Evolutionary conservation across 352 stramenopile species (phyloP), one percentile per base, ranked within the genome.

Genomic region (Hyaloperonospora arabidopsidis): DNA sequence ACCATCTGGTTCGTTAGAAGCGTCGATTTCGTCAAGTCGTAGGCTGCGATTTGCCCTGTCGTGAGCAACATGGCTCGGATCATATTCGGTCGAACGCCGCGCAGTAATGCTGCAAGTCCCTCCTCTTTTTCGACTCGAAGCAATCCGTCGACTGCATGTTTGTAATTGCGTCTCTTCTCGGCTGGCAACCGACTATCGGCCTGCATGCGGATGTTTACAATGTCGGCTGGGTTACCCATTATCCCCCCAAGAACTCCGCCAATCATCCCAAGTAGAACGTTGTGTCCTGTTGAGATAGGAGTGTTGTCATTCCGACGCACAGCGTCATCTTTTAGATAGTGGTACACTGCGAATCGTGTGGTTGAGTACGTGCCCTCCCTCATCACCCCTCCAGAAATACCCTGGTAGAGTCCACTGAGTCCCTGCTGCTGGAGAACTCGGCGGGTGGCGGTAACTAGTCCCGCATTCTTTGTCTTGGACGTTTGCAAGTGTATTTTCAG

Each of bases 201-300:
- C 56, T 89, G 81, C 79, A 92, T 89, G 52, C 81, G 81, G 54
- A 89, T 85, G 63, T 89, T 92, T 43, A 89, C 81, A 34, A 92
- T 89, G 38, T 89, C 81, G 12, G 81, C 81, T 0, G 79, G 81
- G 38, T 92, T 89, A 12, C 81, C 81, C 5, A 87, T 65, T 2
- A 74, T 70, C 8, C 79, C 81, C 46, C 81, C 81, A 15, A 92
- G 45, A 3, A 84, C 76, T 34, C 81, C 81, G 21, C 81, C 81
- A 0, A 67, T 59, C 69, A 92, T 86, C 14, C 79, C 80, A 18
- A 92, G 64, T 17, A 76, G 32, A 7, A 89, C 64, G 54, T 92
- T 92, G 52, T 92, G 74, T 10, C 52, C 54, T 1, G 80, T 87
- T 13, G 77, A 77, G 61, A 92, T 85, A 2, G 75, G 66, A 15